Percentiles rank a stretch among this genome's conserved stretches.
phyloP scores from a whole-genome alignment of 2,329 filamentous ascomycete species.

The Hymenotorrendiella dingleyae region DNA sequence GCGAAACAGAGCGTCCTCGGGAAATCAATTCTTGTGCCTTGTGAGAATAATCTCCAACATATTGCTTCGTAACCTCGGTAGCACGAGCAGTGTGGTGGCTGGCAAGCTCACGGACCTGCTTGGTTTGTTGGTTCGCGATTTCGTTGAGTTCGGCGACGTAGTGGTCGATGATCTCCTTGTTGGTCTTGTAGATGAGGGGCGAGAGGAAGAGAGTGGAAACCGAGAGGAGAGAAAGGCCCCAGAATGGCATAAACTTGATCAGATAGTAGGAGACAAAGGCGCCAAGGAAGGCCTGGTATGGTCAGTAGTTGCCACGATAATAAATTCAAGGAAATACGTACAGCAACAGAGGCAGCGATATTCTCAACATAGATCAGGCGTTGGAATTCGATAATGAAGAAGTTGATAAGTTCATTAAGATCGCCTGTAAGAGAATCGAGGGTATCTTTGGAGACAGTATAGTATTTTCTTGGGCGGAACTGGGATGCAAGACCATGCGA shows the following conservation, averaged over 20 bases:
- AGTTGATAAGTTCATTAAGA: slow-evolving; percentile 63
- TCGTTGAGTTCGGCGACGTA: slow-evolving; percentile 53
- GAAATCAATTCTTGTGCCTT: slow-evolving; percentile 62
- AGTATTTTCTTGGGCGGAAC: slow-evolving; percentile 61
- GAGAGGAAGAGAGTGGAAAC: slow-evolving; percentile 55
- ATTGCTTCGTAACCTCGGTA: slow-evolving; percentile 59
- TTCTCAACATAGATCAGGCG: slow-evolving; percentile 65
- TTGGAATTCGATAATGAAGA: slow-evolving; percentile 65
- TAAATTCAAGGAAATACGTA: slow-evolving; percentile 37
- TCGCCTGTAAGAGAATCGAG: slow-evolving; percentile 57
- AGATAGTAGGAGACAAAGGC: slow-evolving; percentile 63
- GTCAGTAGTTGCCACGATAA: slow-evolving; percentile 9
- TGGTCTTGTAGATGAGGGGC: slow-evolving; percentile 59
- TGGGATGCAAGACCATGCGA: slow-evolving; percentile 59
- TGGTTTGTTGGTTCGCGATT: slow-evolving; percentile 55
- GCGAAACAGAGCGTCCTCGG: slow-evolving; percentile 32
- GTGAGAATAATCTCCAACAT: slow-evolving; percentile 60
- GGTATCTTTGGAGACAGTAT: slow-evolving; percentile 57
- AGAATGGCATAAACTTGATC: slow-evolving; percentile 64
- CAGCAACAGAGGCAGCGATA: slow-evolving; percentile 50
- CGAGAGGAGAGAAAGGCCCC: slow-evolving; percentile 57
- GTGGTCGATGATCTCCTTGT: slow-evolving; percentile 64
- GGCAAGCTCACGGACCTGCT: slow-evolving; percentile 55
- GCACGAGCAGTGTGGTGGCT: slow-evolving; percentile 59
- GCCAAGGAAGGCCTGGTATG: slow-evolving; percentile 47